Conservation (phyloP, 2,329 filamentous ascomycete species). For the Daldinia sp. region DNA sequence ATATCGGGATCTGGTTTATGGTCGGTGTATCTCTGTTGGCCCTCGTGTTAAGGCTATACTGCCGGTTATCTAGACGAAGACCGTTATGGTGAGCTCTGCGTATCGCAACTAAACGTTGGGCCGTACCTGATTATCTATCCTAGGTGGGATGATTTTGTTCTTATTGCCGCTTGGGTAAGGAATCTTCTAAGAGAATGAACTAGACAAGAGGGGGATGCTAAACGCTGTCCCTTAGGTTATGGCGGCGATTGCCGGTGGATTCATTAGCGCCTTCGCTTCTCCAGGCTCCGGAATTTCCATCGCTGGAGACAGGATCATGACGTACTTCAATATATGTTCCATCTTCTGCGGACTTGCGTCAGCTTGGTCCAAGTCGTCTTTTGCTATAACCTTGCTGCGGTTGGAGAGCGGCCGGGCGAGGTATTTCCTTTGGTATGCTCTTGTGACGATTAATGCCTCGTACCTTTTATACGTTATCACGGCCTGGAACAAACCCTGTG, state of each 20-base stretch:
- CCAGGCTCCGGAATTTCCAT: constrained; percentile 18
- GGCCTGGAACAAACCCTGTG: constrained; percentile 25
- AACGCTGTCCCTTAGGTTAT: constrained; percentile 8
- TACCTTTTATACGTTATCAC: constrained; percentile 23
- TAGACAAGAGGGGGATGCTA: not conserved
- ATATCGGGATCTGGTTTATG: constrained; percentile 26
- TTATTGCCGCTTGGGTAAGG: constrained; percentile 22
- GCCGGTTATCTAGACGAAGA: constrained; percentile 20
- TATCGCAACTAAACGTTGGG: not conserved
- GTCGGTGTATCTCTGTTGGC: constrained; percentile 19
- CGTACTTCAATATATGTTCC: constrained; percentile 24
- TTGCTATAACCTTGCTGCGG: constrained; percentile 20
- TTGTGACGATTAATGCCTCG: constrained; percentile 20
- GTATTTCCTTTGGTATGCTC: constrained; percentile 21
- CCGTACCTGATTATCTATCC: not conserved
- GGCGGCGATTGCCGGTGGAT: constrained; percentile 18
- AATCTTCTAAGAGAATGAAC: not conserved
- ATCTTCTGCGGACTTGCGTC: constrained; percentile 23
- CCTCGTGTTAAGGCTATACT: constrained; percentile 17
- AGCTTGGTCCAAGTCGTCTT: constrained; percentile 30
- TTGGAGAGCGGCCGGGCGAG: constrained; percentile 12
- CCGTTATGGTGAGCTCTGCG: constrained; percentile 15
- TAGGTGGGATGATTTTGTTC: constrained; percentile 24
- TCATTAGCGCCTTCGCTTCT: constrained; percentile 26
- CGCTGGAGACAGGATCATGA: constrained; percentile 20